Conservation (phyloP, 176 grass and related monocot genomes). For the Juncus effusus region DNA sequence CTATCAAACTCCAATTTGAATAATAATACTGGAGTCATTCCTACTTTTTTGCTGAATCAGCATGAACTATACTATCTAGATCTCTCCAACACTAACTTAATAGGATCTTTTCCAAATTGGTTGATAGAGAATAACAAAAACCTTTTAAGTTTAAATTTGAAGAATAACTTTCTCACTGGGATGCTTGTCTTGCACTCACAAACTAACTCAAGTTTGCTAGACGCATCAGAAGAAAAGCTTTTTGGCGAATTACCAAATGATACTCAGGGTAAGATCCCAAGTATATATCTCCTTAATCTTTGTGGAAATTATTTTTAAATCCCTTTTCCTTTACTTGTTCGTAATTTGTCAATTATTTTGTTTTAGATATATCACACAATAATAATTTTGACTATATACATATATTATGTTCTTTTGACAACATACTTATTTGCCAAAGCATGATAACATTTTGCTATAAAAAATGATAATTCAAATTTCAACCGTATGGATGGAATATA, state of each 20-base stretch:
- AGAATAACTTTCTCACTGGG: conserved; percentile 8
- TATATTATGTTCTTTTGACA: conserved; percentile 20
- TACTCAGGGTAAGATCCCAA: conserved; percentile 16
- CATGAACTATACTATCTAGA: conserved; percentile 24
- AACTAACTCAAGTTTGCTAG: conserved; percentile 17
- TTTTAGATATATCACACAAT: conserved; percentile 31
- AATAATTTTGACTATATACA: conserved; percentile 22
- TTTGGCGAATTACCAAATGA: not conserved
- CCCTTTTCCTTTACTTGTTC: not conserved
- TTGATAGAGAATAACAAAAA: conserved; percentile 32
- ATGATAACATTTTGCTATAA: too few relatives aligned
- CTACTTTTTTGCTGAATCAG: conserved; percentile 22
- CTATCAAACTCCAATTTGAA: conserved; percentile 31
- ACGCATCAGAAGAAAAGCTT: conserved; percentile 19
- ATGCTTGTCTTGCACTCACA: conserved; percentile 22
- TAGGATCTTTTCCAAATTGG: conserved; percentile 24
- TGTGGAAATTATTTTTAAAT: conserved; percentile 19
- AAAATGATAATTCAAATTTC: too few relatives aligned
- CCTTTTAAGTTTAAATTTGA: conserved; percentile 3
- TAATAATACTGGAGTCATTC: conserved; percentile 7
- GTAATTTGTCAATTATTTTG: not conserved
- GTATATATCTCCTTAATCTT: not conserved
- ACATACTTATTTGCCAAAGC: not conserved
- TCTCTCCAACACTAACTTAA: conserved; percentile 23
- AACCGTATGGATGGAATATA: too few relatives aligned